Conservation (phyloP, 2,329 filamentous ascomycete genomes). For the Leptoxyphium fumago region DNA sequence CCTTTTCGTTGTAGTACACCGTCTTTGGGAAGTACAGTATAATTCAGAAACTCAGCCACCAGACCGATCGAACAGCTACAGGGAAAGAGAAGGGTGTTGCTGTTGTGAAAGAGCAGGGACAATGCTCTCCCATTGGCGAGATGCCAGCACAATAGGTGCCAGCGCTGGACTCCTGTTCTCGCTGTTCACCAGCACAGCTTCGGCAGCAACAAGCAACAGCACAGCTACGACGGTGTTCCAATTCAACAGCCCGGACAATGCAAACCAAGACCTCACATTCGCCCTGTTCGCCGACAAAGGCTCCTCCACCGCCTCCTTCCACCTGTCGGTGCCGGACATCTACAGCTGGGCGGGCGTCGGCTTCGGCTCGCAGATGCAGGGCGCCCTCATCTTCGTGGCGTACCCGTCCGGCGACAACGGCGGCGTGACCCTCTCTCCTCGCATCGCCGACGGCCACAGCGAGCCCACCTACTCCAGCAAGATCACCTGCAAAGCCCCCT, state of each 20-base stretch:
- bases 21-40: no score
- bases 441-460: slow-evolving; percentile 18
- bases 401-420: slow-evolving; percentile 20
- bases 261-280: background rate
- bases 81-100: no score
- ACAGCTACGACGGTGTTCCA: background rate
- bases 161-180: no score
- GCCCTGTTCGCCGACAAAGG: background rate
- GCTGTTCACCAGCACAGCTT: no score
- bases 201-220: background rate
- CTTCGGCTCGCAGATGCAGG: slow-evolving; percentile 26
- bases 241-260: background rate
- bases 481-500: slow-evolving; percentile 12
- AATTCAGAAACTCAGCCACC: no score
- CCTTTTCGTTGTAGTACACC: no score
- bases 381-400: slow-evolving; percentile 29
- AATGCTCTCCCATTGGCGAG: no score
- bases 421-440: slow-evolving; percentile 25
- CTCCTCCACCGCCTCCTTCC: slow-evolving; percentile 10
- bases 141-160: no score
- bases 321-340: slow-evolving; percentile 15
- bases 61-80: no score
- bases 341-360: slow-evolving; percentile 30
- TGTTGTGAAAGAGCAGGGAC: no score
- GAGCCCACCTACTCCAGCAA: slow-evolving; percentile 21